Evolutionary conservation across 495 filamentous ascomycete genomes (phyloP), one percentile per base, ranked within the genome.

Genomic region (Neurospora sp.): DNA sequence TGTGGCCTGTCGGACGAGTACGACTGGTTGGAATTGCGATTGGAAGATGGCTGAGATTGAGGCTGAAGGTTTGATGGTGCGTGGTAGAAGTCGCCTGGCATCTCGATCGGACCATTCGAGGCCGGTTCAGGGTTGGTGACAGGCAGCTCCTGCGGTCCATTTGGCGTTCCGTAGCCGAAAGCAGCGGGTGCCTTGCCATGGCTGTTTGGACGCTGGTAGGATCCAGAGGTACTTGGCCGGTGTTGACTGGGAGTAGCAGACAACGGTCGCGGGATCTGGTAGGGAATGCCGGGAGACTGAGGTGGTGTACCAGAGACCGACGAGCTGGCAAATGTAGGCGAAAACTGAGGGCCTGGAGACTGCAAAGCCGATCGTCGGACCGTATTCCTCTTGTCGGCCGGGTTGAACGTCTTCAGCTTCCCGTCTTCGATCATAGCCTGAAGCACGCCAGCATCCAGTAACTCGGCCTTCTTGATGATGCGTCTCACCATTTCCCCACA

Each of bases 381-480:
- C 1, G 79, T 77, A 74, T 80, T 80, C 69, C 80, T 75, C 38
- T 74, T 77, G 74, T 81, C 81, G 69, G 82, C 81, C 0, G 85
- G 85, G 72, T 86, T 86, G 74, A 82, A 80, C 1, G 85, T 86
- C 75, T 81, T 84, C 59, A 86, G 81, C 76, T 81, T 86, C 5
- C 84, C 84, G 70, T 86, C 79, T 73, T 85, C 81, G 10, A 85
- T 83, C 85, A 86, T 86, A 31, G 82, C 85, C 44, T 81, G 80
- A 20, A 86, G 78, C 39, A 85, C 78, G 18, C 85, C 85, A 18
- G 84, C 79, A 70, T 86, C 85, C 39, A 86, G 76, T 37, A 86
- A 73, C 76, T 86, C 85, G 4, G 90, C 88, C 79, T 91, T 92
- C 79, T 89, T 88, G 39, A 94, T 87, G 71, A 94, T 84, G 18